Percentiles rank a stretch among this genome's conserved stretches.
Conservation (phyloP, 1,284 basidiomycete species). For the Fereydounia khargensis region DNA sequence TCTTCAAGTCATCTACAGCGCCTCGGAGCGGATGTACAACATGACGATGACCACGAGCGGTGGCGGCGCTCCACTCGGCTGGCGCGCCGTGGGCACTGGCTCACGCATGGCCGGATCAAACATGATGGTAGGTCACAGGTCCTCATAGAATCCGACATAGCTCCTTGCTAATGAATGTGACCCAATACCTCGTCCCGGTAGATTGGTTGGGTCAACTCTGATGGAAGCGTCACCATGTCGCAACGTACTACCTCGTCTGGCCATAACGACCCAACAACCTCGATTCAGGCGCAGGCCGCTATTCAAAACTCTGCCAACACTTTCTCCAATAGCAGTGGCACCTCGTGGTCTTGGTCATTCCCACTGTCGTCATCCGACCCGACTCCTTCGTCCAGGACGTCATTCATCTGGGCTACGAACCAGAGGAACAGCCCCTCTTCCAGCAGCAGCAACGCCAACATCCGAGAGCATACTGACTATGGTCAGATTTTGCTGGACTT, state of each 20-base stretch:
- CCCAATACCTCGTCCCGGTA: too few relatives aligned
- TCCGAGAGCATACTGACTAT: slow-evolving; percentile 22
- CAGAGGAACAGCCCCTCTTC: slow-evolving; percentile 15
- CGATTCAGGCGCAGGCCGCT: slow-evolving; percentile 36
- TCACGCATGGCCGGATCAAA: slow-evolving; percentile 29
- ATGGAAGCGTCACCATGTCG: slow-evolving; percentile 65
- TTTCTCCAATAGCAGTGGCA: slow-evolving; percentile 24
- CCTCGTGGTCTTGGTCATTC: slow-evolving; percentile 33
- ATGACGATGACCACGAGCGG: slow-evolving; percentile 36
- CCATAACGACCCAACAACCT: slow-evolving; percentile 61
- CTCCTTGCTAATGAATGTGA: too few relatives aligned
- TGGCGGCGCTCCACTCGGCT: slow-evolving; percentile 27
- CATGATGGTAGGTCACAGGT: slow-evolving; percentile 47
- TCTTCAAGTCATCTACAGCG: slow-evolving; percentile 28
- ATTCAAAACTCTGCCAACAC: slow-evolving; percentile 10
- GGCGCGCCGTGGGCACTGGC: slow-evolving; percentile 33
- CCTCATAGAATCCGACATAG: too few relatives aligned
- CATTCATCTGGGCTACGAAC: slow-evolving; percentile 43
- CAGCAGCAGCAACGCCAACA: slow-evolving; percentile 5
- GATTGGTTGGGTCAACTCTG: slow-evolving; percentile 67
- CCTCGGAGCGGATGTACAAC: slow-evolving; percentile 20
- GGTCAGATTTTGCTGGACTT: slow-evolving; percentile 36
- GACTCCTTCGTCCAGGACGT: slow-evolving; percentile 9
- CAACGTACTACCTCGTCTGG: slow-evolving; percentile 64
- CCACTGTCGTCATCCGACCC: slow-evolving; percentile 14